Evolutionary conservation across 148 eudicot genomes (phyloP).

Genomic region (Dysphania ambrosioides): DNA sequence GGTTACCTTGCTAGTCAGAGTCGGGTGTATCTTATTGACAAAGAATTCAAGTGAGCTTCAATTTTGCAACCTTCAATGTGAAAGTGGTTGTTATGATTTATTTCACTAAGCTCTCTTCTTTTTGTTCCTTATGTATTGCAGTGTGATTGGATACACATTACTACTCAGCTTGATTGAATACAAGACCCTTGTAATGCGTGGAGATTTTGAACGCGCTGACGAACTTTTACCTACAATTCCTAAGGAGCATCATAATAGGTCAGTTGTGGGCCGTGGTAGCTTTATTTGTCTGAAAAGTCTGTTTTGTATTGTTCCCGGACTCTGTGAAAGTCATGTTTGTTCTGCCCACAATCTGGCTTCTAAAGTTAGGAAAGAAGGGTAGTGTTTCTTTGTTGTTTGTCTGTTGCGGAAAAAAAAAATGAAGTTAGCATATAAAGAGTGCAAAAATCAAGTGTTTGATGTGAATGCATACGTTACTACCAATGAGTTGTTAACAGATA

Average conservation of each 20-base stretch:
- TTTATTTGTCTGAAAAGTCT: constrained; percentile 7
- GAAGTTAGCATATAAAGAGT: no score
- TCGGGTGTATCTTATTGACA: constrained; percentile 92
- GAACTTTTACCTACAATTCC: constrained; percentile 87
- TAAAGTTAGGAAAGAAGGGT: no score
- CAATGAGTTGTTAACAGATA: no score
- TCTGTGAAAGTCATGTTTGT: no score
- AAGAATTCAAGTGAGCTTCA: constrained; percentile 88
- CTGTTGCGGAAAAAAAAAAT: no score
- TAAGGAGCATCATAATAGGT: constrained; percentile 97
- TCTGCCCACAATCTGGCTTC: no score
- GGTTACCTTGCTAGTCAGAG: constrained; percentile 98
- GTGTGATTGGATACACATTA: constrained; percentile 91
- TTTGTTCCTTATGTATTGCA: constrained; percentile 31
- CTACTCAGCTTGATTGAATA: constrained; percentile 90
- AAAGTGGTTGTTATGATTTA: constrained; percentile 5
- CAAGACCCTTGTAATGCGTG: constrained; percentile 99
- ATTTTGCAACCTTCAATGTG: constrained; percentile 4
- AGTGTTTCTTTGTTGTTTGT: no score
- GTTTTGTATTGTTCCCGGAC: neutral
- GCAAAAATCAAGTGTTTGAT: no score
- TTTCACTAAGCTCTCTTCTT: constrained; percentile 10
- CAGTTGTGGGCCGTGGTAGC: no score
- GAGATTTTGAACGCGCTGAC: constrained; percentile 82
- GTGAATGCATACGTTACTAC: no score